These are phyloP conservation scores for Chalciporus piperatoides DNA, from an alignment of 1,284 basidiomycete species.

Conservation along the genomic window DNA sequence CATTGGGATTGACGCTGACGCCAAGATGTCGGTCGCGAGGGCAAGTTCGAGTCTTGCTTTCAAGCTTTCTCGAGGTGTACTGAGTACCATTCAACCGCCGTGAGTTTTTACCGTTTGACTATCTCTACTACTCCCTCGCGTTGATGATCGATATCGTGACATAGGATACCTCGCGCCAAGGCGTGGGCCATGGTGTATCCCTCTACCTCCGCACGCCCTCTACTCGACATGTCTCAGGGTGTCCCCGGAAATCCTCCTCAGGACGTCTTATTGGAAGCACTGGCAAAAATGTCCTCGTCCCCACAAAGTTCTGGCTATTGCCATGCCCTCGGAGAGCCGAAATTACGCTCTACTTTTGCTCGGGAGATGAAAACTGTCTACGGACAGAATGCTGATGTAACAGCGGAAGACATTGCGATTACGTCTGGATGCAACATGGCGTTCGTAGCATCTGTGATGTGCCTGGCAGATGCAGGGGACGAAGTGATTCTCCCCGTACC, in stretches of 20 bases:
- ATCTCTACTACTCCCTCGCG: background rate
- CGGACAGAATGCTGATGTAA: conserved; percentile 46
- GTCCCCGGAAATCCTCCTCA: conserved; percentile 70
- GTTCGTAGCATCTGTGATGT: conserved; percentile 62
- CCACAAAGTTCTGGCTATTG: conserved; percentile 60
- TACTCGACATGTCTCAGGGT: conserved; percentile 78
- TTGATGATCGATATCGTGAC: background rate
- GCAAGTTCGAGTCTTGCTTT: conserved; percentile 24
- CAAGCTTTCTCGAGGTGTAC: conserved; percentile 39
- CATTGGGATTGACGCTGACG: background rate
- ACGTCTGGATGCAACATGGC: conserved; percentile 72
- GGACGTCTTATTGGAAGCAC: conserved; percentile 45
- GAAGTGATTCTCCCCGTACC: conserved; percentile 79
- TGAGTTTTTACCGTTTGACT: conserved; percentile 12
- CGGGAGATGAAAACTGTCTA: conserved; percentile 68
- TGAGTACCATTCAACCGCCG: conserved; percentile 43
- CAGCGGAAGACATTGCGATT: conserved; percentile 53
- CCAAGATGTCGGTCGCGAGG: background rate
- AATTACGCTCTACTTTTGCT: conserved; percentile 55
- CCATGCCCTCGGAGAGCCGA: conserved; percentile 60
- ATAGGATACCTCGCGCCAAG: conserved; percentile 67
- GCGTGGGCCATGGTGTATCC: conserved; percentile 58
- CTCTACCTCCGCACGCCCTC: conserved; percentile 42
- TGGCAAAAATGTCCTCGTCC: conserved; percentile 46
- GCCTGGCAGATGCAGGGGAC: conserved; percentile 68